Percentiles rank a stretch among this genome's conserved stretches.
phyloP scores from a whole-genome alignment of 2,329 filamentous ascomycete species.

The Coniochaeta sp. region DNA sequence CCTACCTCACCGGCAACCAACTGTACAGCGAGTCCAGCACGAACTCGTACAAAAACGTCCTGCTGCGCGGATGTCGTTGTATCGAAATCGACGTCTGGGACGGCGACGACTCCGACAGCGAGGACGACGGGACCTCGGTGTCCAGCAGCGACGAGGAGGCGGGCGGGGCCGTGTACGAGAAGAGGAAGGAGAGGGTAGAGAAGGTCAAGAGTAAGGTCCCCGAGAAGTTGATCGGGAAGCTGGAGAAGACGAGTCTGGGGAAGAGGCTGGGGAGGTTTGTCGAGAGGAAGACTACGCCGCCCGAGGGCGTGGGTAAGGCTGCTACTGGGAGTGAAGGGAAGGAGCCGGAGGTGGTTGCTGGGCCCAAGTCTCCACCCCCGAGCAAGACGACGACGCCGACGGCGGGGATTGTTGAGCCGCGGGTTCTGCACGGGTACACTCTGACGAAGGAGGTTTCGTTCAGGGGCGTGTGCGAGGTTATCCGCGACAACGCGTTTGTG shows the following conservation, averaged over 20 bases:
- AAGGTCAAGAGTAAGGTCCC: constrained; percentile 55
- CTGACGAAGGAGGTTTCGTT: constrained; percentile 85
- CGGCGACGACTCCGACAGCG: constrained; percentile 65
- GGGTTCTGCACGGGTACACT: constrained; percentile 82
- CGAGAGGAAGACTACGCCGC: constrained; percentile 14
- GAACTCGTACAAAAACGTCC: constrained; percentile 76
- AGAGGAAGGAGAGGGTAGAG: constrained; percentile 53
- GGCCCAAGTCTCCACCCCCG: neutral
- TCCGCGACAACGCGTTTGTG: constrained; percentile 71
- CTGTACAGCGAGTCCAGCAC: constrained; percentile 81
- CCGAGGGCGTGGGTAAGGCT: constrained; percentile 8
- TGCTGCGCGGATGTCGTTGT: constrained; percentile 80
- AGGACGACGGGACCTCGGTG: constrained; percentile 42
- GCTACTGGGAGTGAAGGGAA: neutral
- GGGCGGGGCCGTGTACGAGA: constrained; percentile 46
- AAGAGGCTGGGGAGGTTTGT: constrained; percentile 31
- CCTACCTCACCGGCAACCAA: constrained; percentile 84
- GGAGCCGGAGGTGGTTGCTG: constrained; percentile 6
- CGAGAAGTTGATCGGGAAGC: constrained; percentile 31
- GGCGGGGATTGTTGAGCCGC: constrained; percentile 51
- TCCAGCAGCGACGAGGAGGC: constrained; percentile 42
- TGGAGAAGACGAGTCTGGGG: constrained; percentile 41
- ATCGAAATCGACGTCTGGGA: constrained; percentile 97
- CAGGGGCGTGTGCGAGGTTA: constrained; percentile 74
- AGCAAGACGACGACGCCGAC: constrained; percentile 8